These are phyloP conservation scores for Ceratocystis cubensis DNA, from an alignment of 2,329 filamentous ascomycete species.

Conservation along the genomic window DNA sequence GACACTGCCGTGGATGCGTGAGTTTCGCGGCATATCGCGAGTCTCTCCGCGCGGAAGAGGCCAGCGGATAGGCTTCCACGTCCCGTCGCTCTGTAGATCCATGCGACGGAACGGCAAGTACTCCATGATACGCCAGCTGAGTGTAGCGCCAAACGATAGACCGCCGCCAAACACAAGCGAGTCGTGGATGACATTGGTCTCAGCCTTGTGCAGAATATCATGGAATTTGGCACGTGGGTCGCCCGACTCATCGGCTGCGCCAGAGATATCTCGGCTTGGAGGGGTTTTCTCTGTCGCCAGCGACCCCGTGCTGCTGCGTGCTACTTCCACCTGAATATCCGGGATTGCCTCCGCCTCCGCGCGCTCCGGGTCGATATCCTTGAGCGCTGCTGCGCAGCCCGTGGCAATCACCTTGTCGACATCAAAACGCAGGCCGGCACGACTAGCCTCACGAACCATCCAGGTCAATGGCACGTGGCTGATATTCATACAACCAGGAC, in stretches of 20 bases:
- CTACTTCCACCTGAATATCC: conserved; percentile 29
- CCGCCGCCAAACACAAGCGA: conserved; percentile 54
- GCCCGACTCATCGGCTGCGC: background rate
- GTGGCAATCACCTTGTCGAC: conserved; percentile 52
- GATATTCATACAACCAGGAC: conserved; percentile 45
- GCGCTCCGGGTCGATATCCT: conserved; percentile 14
- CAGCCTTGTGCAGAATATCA: conserved; percentile 45
- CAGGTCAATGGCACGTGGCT: conserved; percentile 58
- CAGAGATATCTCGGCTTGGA: no score
- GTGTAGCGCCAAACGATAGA: conserved; percentile 40
- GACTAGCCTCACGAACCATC: conserved; percentile 50
- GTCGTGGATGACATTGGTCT: conserved; percentile 51
- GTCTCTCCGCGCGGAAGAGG: conserved; percentile 66
- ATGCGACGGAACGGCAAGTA: conserved; percentile 70
- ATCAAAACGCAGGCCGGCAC: conserved; percentile 59
- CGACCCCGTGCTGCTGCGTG: conserved; percentile 20
- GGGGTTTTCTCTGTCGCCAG: conserved; percentile 7
- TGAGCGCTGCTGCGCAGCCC: conserved; percentile 40
- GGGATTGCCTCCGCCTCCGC: conserved; percentile 23
- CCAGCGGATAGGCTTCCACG: conserved; percentile 71
- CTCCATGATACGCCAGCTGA: conserved; percentile 68
- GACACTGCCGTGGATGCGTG: conserved; percentile 60
- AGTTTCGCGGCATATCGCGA: conserved; percentile 59
- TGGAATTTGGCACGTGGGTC: conserved; percentile 35
- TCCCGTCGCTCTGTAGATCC: conserved; percentile 59